phyloP scores from a whole-genome alignment of 148 eudicot genomes.

The Diospyros kaki region DNA sequence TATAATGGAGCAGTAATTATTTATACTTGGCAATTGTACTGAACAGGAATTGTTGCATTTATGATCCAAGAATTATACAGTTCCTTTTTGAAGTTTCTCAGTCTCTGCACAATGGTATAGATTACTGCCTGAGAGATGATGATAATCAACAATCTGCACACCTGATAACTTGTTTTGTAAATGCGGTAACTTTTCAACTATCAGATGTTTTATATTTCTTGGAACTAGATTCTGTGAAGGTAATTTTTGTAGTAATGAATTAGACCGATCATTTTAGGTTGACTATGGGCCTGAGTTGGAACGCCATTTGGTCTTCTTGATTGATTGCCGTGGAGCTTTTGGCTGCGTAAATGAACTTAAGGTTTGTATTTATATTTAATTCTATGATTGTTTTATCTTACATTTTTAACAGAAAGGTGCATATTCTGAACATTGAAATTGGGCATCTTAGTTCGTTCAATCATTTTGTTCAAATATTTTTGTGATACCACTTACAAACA shows the following conservation, averaged over 20 bases:
- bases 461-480: not conserved
- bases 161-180: conserved; percentile 53
- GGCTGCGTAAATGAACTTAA: conserved; percentile 45
- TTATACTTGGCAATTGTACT: conserved; percentile 11
- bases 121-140: conserved; percentile 39
- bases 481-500: not conserved
- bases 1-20: conserved; percentile 1
- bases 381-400: not conserved
- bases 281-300: conserved; percentile 53
- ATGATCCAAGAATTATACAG: conserved; percentile 47
- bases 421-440: not conserved
- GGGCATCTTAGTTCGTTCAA: not conserved
- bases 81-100: conserved; percentile 65
- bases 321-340: conserved; percentile 71
- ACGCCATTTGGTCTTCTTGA: conserved; percentile 53
- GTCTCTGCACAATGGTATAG: conserved; percentile 49
- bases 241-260: conserved; percentile 1
- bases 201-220: not conserved
- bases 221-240: not conserved
- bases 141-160: conserved; percentile 47
- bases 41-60: conserved; percentile 47
- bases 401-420: not conserved
- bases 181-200: conserved; percentile 37
- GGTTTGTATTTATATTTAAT: conserved; percentile 32
- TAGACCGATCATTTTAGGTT: conserved; percentile 39